Evolutionary conservation across 768 basidiomycete genomes (phyloP).

Genomic region (Amanita rimosa): DNA sequence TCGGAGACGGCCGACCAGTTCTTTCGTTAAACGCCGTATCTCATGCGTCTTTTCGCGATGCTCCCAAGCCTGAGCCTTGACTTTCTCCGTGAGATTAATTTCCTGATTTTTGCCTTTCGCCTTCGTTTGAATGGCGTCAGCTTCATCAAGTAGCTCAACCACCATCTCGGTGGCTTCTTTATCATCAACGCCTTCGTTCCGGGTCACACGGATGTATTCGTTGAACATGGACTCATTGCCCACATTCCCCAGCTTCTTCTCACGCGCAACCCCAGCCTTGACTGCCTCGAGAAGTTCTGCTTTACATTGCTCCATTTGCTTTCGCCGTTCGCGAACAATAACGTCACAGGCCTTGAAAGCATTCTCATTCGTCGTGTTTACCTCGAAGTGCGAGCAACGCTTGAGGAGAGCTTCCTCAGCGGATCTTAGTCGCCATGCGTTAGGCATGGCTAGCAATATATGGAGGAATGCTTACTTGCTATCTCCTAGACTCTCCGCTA

Average conservation of each 20-base stretch:
- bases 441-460: slow-evolving; percentile 3
- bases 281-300: slow-evolving; percentile 59
- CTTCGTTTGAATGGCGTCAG: slow-evolving; percentile 36
- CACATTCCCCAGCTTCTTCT: slow-evolving; percentile 53
- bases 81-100: slow-evolving; percentile 38
- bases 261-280: slow-evolving; percentile 51
- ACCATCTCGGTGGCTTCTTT: slow-evolving; percentile 60
- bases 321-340: slow-evolving; percentile 73
- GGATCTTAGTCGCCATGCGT: slow-evolving; percentile 32
- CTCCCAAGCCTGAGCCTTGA: slow-evolving; percentile 61
- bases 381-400: slow-evolving; percentile 90
- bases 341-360: slow-evolving; percentile 91
- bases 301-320: slow-evolving; percentile 73
- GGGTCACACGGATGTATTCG: slow-evolving; percentile 61
- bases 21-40: slow-evolving; percentile 75
- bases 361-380: slow-evolving; percentile 59
- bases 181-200: slow-evolving; percentile 68
- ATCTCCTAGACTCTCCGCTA: slow-evolving; percentile 79
- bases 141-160: slow-evolving; percentile 47
- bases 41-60: slow-evolving; percentile 83
- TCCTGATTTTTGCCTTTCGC: slow-evolving; percentile 45
- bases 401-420: slow-evolving; percentile 91
- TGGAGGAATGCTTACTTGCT: slow-evolving; percentile 52
- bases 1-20: slow-evolving; percentile 81
- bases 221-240: slow-evolving; percentile 70